Conservation (phyloP, 495 filamentous ascomycete genomes). For the Aspergillus conjunctus region DNA sequence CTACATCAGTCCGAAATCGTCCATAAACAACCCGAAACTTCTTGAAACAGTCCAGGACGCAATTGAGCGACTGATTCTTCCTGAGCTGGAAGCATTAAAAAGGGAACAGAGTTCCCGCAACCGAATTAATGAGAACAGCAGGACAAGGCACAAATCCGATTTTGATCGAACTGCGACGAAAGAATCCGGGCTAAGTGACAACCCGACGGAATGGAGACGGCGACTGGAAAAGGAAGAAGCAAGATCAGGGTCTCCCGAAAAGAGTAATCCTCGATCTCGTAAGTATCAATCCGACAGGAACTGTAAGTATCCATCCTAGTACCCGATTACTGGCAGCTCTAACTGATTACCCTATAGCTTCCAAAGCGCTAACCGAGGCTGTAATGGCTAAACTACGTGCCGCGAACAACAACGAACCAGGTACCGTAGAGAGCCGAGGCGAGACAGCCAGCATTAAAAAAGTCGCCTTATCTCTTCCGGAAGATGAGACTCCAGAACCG, state of each 20-base stretch:
- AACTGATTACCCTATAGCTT: background rate
- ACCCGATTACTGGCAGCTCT: background rate
- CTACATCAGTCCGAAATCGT: constrained; percentile 62
- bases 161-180: no score
- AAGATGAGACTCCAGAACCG: background rate
- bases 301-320: background rate
- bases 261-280: no score
- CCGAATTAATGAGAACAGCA: no score
- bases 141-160: background rate
- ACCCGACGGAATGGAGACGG: no score
- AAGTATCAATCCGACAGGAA: background rate
- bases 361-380: background rate
- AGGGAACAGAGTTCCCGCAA: constrained; percentile 63
- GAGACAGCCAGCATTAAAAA: background rate
- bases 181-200: no score
- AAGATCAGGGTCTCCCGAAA: no score
- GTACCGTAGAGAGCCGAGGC: background rate
- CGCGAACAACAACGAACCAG: background rate
- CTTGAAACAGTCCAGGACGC: constrained; percentile 94
- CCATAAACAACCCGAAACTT: constrained; percentile 90
- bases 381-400: background rate
- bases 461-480: background rate
- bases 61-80: constrained; percentile 85
- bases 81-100: constrained; percentile 87
- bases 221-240: no score